Conservation (phyloP, 2,329 filamentous ascomycete species). For the Venturia carpophila region DNA sequence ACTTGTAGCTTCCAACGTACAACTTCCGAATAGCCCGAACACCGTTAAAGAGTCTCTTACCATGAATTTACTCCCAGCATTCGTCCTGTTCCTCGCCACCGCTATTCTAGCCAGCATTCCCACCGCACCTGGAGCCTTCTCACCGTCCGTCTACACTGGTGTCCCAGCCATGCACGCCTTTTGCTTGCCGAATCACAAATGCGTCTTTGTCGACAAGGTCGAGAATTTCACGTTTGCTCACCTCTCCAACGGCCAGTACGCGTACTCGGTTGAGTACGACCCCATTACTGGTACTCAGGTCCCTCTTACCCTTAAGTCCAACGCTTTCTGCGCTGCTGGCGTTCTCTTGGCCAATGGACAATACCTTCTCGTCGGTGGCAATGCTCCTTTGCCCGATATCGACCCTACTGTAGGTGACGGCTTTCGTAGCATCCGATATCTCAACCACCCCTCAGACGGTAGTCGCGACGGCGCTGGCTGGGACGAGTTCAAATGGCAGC, state of each 20-base stretch:
- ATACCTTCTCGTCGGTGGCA: slow-evolving; percentile 50
- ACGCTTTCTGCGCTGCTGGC: slow-evolving; percentile 55
- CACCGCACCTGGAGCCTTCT: slow-evolving; percentile 36
- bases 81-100: neutral
- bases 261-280: slow-evolving; percentile 54
- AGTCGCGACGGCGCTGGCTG: slow-evolving; percentile 44
- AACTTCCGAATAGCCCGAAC: neutral
- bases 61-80: slow-evolving; percentile 2
- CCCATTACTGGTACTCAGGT: slow-evolving; percentile 41
- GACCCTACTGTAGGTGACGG: slow-evolving; percentile 53
- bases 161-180: slow-evolving; percentile 58
- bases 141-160: slow-evolving; percentile 47
- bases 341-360: slow-evolving; percentile 51
- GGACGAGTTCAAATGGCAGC: slow-evolving; percentile 49
- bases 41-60: neutral
- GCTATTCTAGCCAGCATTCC: neutral
- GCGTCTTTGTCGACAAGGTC: slow-evolving; percentile 56
- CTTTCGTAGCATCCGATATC: slow-evolving; percentile 50
- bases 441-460: slow-evolving; percentile 41
- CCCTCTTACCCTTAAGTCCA: slow-evolving; percentile 47
- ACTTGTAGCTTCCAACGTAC: neutral
- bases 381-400: slow-evolving; percentile 47
- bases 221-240: slow-evolving; percentile 54
- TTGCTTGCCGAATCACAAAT: slow-evolving; percentile 50
- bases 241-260: slow-evolving; percentile 47